Base-by-base conservation (phyloP, 2,329 filamentous ascomycete genomes). In the Pseudogymnoascus sp. region DNA sequence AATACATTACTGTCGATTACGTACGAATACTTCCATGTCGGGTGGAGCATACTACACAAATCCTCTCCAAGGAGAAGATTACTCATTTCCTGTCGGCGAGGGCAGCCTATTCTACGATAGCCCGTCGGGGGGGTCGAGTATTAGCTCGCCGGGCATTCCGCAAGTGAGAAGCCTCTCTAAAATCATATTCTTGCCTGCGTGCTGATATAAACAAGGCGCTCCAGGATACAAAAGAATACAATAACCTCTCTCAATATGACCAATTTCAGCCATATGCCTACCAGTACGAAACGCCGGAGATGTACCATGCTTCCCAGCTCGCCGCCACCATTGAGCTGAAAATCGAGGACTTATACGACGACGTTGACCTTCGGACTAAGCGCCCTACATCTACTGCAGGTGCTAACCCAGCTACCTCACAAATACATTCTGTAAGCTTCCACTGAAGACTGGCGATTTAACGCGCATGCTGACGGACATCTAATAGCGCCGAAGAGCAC, bases 401-500 rank as follows among this genome's bases (percentile, higher is more conserved):
- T 37, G 69, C 69, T 33, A 72, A 71, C 63, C 64, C 63, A n/a
- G 68, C 70, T 13, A 66, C 70, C 21, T 69, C 70, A 9, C 69
- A 72, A 63, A 68, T 71, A 24, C 70, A 72, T 63, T 72, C 70
- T 50, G 71, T 72, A 68, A 29, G 68, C 64, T 41, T 11, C n/a
- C 7, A 9, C 17, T 54, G 15, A 60, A 62, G 41, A 26, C 29
- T 11, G 21, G 29, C 63, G 58, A 58, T 60, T 50, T 31, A 21
- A 10, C 59, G 5, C 24, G 58, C 11, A 24, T 21, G 50, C 50
- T 64, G 33, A 62, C 64, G 61, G 10, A 61, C 15, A 44, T 37
- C 29, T 35, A 54, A 35, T 68, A 84, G 80, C 78, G 82, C 54
- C 79, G 83, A 63, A 76, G 82, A 68, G 82, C 82, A 50, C 83